Percentiles rank a stretch among this genome's conserved stretches.
phyloP scores from a whole-genome alignment of 208 protist species.

The Novymonas esmeraldas region DNA sequence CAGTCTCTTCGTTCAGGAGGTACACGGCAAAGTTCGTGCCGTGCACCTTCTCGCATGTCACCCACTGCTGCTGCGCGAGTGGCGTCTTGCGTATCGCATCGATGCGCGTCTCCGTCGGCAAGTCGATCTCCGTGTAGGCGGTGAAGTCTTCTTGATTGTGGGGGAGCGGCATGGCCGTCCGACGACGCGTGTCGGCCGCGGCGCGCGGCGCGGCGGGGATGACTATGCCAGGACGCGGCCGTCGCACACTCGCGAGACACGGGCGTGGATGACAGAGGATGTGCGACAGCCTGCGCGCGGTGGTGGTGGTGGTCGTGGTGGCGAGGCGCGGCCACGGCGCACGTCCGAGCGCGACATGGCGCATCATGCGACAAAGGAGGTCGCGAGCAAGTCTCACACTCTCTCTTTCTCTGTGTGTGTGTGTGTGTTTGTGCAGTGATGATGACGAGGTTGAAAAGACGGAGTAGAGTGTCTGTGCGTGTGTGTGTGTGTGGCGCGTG shows the following conservation, averaged over 20 bases:
- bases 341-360: no score
- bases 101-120: slow-evolving; percentile 82
- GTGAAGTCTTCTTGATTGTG: slow-evolving; percentile 81
- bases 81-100: slow-evolving; percentile 71
- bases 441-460: no score
- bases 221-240: no score
- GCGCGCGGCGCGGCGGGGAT: not conserved
- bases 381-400: no score
- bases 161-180: slow-evolving; percentile 67
- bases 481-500: no score
- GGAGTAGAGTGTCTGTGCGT: no score
- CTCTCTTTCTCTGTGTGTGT: slow-evolving; percentile 1
- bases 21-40: slow-evolving; percentile 89
- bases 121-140: slow-evolving; percentile 83
- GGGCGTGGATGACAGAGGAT: no score
- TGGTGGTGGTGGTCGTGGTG: no score
- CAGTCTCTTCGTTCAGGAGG: slow-evolving; percentile 64
- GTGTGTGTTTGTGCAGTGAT: not conserved
- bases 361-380: no score
- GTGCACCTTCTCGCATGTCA: slow-evolving; percentile 89
- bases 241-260: no score
- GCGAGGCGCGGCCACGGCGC: not conserved
- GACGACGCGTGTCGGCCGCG: no score
- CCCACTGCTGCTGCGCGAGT: slow-evolving; percentile 76
- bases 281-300: no score